phyloP scores from a whole-genome alignment of 2,329 filamentous ascomycete genomes.

The Alternaria ethzedia region DNA sequence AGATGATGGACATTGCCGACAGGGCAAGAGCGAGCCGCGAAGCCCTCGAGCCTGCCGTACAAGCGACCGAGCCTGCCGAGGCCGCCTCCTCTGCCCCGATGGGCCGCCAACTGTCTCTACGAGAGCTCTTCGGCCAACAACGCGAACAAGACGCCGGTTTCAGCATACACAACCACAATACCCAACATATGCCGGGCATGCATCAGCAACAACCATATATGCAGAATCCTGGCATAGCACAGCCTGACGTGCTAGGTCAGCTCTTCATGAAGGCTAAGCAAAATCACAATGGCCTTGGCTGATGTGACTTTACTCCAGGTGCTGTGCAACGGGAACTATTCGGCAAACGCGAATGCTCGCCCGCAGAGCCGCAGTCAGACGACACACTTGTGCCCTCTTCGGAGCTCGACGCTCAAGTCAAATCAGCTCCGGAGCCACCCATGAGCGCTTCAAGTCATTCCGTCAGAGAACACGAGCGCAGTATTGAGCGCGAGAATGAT shows the following conservation, averaged over 20 bases:
- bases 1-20: constrained; percentile 63
- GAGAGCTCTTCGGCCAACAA: constrained; percentile 63
- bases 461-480: not conserved
- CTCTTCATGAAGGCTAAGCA: constrained; percentile 46
- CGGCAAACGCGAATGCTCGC: not conserved
- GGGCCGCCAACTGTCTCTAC: constrained; percentile 60
- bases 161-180: constrained; percentile 56
- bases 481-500: not conserved
- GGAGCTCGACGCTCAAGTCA: not conserved
- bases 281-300: constrained; percentile 41
- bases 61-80: constrained; percentile 38
- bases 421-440: not conserved
- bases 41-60: constrained; percentile 39
- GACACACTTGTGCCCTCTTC: not conserved
- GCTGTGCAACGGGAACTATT: not conserved
- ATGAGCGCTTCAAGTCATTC: not conserved
- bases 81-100: constrained; percentile 51
- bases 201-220: constrained; percentile 48
- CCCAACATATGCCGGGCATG: constrained; percentile 10
- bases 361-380: not conserved
- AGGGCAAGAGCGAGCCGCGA: constrained; percentile 59
- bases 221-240: constrained; percentile 23
- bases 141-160: constrained; percentile 59
- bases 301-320: constrained; percentile 14
- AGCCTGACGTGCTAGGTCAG: constrained; percentile 41